Conservation (phyloP, 805 yeast genomes). For the Suhomyces prunicola region DNA sequence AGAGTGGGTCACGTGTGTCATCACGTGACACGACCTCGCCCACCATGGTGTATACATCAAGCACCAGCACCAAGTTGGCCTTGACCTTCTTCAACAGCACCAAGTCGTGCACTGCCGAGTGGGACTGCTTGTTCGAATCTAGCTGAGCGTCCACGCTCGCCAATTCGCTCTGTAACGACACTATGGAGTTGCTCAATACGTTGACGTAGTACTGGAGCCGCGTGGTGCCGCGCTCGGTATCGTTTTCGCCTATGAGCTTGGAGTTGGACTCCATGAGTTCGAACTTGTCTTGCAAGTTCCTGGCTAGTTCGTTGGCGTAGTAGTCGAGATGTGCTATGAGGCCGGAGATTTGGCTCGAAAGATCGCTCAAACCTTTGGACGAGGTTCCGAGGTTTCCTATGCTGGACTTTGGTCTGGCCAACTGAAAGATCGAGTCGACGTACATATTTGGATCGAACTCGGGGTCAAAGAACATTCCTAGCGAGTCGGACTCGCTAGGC, state of each 20-base stretch:
- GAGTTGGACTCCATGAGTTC: constrained; percentile 39
- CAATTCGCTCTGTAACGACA: constrained; percentile 43
- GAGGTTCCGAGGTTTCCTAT: background rate
- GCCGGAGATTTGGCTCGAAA: constrained; percentile 48
- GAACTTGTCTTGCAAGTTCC: constrained; percentile 50
- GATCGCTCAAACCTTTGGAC: constrained; percentile 28
- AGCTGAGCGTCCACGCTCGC: constrained; percentile 13
- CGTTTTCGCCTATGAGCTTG: constrained; percentile 41
- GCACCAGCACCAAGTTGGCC: constrained; percentile 43
- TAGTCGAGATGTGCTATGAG: constrained; percentile 60
- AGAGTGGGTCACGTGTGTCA: background rate
- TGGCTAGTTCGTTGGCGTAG: constrained; percentile 56
- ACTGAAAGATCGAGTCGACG: constrained; percentile 57
- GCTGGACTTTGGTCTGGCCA: constrained; percentile 32
- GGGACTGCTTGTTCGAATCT: constrained; percentile 5
- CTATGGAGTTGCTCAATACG: constrained; percentile 55
- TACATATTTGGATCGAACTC: constrained; percentile 63
- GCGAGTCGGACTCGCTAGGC: constrained; percentile 29
- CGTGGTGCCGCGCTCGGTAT: constrained; percentile 12
- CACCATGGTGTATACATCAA: constrained; percentile 39
- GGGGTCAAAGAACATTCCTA: constrained; percentile 66
- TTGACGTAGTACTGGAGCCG: constrained; percentile 66
- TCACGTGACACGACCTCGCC: background rate
- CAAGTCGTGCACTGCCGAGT: constrained; percentile 33
- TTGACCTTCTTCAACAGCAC: constrained; percentile 45